These are phyloP conservation scores for Colletotrichum graminicola DNA, from an alignment of 2,329 filamentous ascomycete genomes.

Conservation along the genomic window DNA sequence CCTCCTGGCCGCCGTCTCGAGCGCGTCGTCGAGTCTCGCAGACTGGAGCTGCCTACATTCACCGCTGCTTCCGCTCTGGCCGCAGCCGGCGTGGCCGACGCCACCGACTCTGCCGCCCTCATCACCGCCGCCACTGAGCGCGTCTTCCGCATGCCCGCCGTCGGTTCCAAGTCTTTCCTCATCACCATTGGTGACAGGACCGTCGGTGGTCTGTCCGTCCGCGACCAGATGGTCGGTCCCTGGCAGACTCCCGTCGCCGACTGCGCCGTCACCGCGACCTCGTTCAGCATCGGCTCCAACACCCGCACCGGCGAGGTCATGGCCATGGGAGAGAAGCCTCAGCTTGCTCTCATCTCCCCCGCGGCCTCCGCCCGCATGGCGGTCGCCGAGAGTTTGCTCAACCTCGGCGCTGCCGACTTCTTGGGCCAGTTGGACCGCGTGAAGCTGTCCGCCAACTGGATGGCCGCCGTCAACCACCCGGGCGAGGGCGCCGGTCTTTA, in stretches of 20 bases:
- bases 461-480: conserved; percentile 94
- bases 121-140: conserved; percentile 78
- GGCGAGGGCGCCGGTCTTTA: conserved; percentile 94
- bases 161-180: conserved; percentile 96
- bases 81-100: conserved; percentile 69
- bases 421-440: conserved; percentile 82
- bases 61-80: conserved; percentile 75
- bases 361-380: conserved; percentile 96
- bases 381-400: conserved; percentile 92
- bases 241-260: conserved; percentile 97
- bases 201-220: conserved; percentile 87
- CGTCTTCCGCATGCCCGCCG: conserved; percentile 86
- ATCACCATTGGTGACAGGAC: conserved; percentile 96
- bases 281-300: conserved; percentile 74
- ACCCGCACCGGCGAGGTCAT: conserved; percentile 92
- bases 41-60: conserved; percentile 76
- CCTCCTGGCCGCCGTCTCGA: conserved; percentile 88
- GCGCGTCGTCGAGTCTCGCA: conserved; percentile 77
- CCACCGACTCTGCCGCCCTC: conserved; percentile 62
- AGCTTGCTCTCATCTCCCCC: conserved; percentile 88
- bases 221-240: conserved; percentile 95
- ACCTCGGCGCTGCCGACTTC: conserved; percentile 82
- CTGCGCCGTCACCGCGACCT: conserved; percentile 90
- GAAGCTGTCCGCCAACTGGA: conserved; percentile 97
- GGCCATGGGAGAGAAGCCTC: conserved; percentile 95